These are phyloP conservation scores for Arthrobotrys pseudoclavata DNA, from an alignment of 2,329 filamentous ascomycete genomes.

Conservation along the genomic window DNA sequence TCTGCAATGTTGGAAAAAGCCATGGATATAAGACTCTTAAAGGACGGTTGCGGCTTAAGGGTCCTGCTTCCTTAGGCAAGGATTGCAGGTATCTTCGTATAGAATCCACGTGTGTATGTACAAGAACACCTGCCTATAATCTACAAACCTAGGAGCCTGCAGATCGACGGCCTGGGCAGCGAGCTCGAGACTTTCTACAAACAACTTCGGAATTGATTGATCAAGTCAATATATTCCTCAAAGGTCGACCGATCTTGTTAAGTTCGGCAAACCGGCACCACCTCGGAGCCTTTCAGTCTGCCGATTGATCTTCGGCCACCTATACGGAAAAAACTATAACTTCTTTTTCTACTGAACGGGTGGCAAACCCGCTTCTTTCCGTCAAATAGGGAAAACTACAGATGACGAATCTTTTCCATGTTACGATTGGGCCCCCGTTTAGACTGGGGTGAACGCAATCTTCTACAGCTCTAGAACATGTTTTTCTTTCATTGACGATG, in stretches of 20 bases:
- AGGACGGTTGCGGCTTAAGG: slow-evolving; percentile 21
- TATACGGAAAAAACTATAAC: not conserved
- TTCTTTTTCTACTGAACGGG: not conserved
- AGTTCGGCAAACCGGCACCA: slow-evolving; percentile 47
- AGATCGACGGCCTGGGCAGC: not conserved
- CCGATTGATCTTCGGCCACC: slow-evolving; percentile 31
- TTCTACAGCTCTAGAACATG: not conserved
- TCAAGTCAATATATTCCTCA: not conserved
- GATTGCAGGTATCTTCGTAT: slow-evolving; percentile 6
- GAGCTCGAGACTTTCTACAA: not conserved
- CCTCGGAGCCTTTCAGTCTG: slow-evolving; percentile 23
- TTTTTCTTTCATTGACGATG: slow-evolving; percentile 9
- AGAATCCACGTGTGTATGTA: not conserved
- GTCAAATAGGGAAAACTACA: slow-evolving; percentile 5
- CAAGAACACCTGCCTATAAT: slow-evolving; percentile 11
- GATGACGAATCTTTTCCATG: slow-evolving; percentile 17
- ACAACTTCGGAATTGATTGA: not conserved
- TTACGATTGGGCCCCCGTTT: not conserved
- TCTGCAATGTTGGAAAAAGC: slow-evolving; percentile 5
- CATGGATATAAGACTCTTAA: slow-evolving; percentile 1
- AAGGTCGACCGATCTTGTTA: not conserved
- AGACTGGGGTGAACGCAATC: not conserved
- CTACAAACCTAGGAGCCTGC: not conserved
- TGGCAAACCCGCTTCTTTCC: slow-evolving; percentile 14
- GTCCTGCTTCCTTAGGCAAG: slow-evolving; percentile 41